A percentile compares a stretch with the other conserved stretches of the same genome.
Conservation (phyloP, 768 basidiomycete genomes). For the Daedaleopsis nitida region DNA sequence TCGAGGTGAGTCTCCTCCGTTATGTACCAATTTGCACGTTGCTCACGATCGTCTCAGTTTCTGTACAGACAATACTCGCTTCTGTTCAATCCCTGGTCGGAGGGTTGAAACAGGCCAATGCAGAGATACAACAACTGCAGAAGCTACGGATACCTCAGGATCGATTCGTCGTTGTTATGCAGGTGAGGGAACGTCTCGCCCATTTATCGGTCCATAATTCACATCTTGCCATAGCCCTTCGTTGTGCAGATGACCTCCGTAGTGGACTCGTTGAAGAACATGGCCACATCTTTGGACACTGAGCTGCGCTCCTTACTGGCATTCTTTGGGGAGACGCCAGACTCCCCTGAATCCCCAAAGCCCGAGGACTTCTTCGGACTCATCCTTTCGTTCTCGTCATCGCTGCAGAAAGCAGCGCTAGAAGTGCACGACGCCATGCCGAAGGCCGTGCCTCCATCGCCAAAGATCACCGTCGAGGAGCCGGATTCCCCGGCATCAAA, state of each 20-base stretch:
- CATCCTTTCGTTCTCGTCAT: constrained; percentile 73
- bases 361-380: constrained; percentile 84
- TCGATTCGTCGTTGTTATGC: constrained; percentile 68
- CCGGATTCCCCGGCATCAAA: constrained; percentile 15
- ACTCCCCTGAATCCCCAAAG: constrained; percentile 63
- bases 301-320: constrained; percentile 61
- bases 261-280: constrained; percentile 66
- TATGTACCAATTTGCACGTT: background rate
- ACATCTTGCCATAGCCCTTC: constrained; percentile 29
- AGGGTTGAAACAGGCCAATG: constrained; percentile 58
- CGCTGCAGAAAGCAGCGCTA: constrained; percentile 73
- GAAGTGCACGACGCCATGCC: constrained; percentile 59
- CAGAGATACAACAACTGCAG: constrained; percentile 54
- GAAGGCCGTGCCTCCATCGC: constrained; percentile 30
- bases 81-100: constrained; percentile 57
- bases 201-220: background rate
- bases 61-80: constrained; percentile 64
- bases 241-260: constrained; percentile 47
- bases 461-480: constrained; percentile 21
- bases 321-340: constrained; percentile 81
- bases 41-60: constrained; percentile 49
- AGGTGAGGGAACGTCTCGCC: constrained; percentile 41
- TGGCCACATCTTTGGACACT: constrained; percentile 55
- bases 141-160: constrained; percentile 43
- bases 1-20: constrained; percentile 50